Percentiles rank a stretch among this genome's conserved stretches.
Conservation (phyloP, 768 basidiomycete genomes). For the Pisolithus microcarpus region DNA sequence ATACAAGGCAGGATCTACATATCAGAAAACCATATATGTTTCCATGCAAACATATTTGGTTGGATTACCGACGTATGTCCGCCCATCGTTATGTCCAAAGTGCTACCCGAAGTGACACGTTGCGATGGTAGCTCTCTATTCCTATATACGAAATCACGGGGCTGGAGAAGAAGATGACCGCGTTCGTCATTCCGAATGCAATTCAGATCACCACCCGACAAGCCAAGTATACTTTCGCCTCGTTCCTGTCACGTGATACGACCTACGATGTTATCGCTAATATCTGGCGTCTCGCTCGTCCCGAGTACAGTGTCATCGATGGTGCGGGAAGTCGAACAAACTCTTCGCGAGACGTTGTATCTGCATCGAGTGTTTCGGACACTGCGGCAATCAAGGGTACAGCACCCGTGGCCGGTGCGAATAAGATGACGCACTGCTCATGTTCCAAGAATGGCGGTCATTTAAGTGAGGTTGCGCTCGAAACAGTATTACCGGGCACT, state of each 20-base stretch:
- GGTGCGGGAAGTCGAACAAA: slow-evolving; percentile 10
- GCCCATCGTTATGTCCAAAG: not conserved
- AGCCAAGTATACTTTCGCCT: slow-evolving; percentile 89
- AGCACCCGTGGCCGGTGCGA: slow-evolving; percentile 13
- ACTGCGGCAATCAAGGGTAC: slow-evolving; percentile 1
- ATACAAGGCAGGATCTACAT: slow-evolving; percentile 95
- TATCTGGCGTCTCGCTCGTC: slow-evolving; percentile 88
- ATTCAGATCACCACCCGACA: slow-evolving; percentile 82
- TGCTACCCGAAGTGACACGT: slow-evolving; percentile 6
- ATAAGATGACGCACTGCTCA: slow-evolving; percentile 62
- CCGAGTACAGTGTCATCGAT: slow-evolving; percentile 40
- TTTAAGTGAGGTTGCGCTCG: slow-evolving; percentile 66
- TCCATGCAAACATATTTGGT: slow-evolving; percentile 98
- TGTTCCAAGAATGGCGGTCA: slow-evolving; percentile 70
- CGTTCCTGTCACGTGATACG: slow-evolving; percentile 92
- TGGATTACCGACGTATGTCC: slow-evolving; percentile 92
- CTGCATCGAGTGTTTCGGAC: slow-evolving; percentile 15
- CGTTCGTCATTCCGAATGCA: slow-evolving; percentile 95
- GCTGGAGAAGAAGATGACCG: slow-evolving; percentile 96
- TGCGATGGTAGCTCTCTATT: slow-evolving; percentile 58
- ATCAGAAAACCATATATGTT: slow-evolving; percentile 98
- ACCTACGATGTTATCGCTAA: slow-evolving; percentile 94
- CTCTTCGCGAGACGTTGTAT: slow-evolving; percentile 14
- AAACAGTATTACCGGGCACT: slow-evolving; percentile 75
- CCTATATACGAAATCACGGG: slow-evolving; percentile 81